A percentile compares a stretch with the other conserved stretches of the same genome.
Evolutionary conservation across 495 filamentous ascomycete genomes (phyloP).

Genomic region (Penicillium arizonense): DNA sequence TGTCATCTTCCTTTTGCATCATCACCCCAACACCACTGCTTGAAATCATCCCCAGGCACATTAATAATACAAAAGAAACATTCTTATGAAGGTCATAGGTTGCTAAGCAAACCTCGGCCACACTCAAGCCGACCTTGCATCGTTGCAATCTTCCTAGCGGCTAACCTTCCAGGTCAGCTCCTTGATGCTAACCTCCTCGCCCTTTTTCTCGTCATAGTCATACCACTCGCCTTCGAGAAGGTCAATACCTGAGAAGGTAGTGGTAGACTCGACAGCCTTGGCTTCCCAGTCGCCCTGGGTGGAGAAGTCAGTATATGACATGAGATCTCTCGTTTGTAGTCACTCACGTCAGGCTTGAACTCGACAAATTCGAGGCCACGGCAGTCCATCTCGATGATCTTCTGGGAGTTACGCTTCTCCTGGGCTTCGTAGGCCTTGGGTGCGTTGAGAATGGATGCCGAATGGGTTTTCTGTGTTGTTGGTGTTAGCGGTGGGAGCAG

Average conservation of each 20-base stretch:
- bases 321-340: neutral
- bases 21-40: neutral
- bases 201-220: constrained; percentile 80
- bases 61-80: constrained; percentile 14
- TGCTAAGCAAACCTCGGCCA: neutral
- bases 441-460: constrained; percentile 66
- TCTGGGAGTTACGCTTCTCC: constrained; percentile 65
- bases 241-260: constrained; percentile 77
- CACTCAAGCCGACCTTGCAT: neutral
- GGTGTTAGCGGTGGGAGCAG: neutral
- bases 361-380: constrained; percentile 88
- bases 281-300: constrained; percentile 82
- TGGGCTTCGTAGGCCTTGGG: constrained; percentile 65
- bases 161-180: constrained; percentile 86
- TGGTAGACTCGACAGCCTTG: constrained; percentile 73
- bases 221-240: constrained; percentile 86
- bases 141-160: constrained; percentile 10
- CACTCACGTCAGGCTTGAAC: constrained; percentile 79
- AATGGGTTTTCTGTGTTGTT: constrained; percentile 55
- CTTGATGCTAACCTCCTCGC: constrained; percentile 86
- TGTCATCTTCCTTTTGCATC: neutral
- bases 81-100: neutral
- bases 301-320: neutral
- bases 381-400: constrained; percentile 88
- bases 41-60: neutral